Base-by-base conservation (phyloP, 1,284 basidiomycete genomes). In the Cryptococcus sp. region DNA sequence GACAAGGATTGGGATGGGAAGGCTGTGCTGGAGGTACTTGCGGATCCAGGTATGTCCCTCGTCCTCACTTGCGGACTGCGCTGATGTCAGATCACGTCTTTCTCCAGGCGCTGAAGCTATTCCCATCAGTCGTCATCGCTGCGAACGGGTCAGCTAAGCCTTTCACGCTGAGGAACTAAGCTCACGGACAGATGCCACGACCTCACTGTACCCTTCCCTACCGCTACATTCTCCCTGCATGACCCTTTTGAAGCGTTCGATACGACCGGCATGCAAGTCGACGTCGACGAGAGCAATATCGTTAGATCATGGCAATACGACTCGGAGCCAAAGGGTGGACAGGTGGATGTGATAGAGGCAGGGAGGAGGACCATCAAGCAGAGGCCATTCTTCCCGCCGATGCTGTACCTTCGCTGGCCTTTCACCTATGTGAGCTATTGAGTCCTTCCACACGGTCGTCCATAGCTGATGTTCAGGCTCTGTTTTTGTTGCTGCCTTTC, bases 171-270 rank as follows among this genome's bases (percentile, higher is more conserved):
- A 24, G 38, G 7, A 25, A 31, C 14, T 5, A 28, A 34, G 5
- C 42, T 23, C 23, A 7, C 28, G 6, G 1, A 2, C 40, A 66
- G 61, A 18, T 74, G 87, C 34, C 82, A 86, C 60, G 89, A 92
- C 61, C 53, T 77, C 3, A 91, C 89, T 1, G 90, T 93, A 1
- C 87, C 89, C 1, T 93, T 86, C 60, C 75, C 85, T 5, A 88
- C 87, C 2, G 82, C 86, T 2, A 80, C 82, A 2, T 85, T 91
- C 43, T 84, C 86, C 50, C 65, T 75, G 0, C 70, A 78, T 53
- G 87, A 94, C 69, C 80, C 82, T 0, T 90, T 89, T 66, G 72
- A 74, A 11, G 77, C 82, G 16, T 74, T 81, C 54, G 71, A 75
- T 26, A 71, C 62, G 0, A 83, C 76, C 45, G 84, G 81, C 4